Evolutionary conservation across 805 yeast genomes (phyloP).

Genomic region (Candida anglica): DNA sequence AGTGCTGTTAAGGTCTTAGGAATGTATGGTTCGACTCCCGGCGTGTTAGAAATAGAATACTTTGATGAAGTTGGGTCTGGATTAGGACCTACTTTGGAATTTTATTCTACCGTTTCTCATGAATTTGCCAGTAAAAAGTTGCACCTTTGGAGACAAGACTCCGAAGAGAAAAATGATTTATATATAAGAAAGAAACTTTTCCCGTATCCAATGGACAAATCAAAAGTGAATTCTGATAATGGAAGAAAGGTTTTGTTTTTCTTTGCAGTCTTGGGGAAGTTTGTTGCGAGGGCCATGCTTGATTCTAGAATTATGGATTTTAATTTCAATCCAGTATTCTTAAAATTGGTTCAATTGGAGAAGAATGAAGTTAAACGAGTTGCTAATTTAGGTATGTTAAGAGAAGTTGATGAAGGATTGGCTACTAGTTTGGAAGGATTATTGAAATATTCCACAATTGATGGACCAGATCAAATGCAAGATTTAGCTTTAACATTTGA

Average conservation of each 20-base stretch:
- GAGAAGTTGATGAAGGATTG: slow-evolving; percentile 53
- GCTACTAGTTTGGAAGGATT: slow-evolving; percentile 56
- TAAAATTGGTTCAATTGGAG: slow-evolving; percentile 40
- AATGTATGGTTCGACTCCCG: slow-evolving; percentile 73
- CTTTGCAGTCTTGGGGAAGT: slow-evolving; percentile 71
- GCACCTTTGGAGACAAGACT: slow-evolving; percentile 64
- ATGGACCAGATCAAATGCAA: slow-evolving; percentile 37
- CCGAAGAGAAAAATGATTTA: slow-evolving; percentile 21
- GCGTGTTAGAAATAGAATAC: slow-evolving; percentile 81
- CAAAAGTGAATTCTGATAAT: slow-evolving; percentile 20
- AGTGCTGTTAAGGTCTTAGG: slow-evolving; percentile 79
- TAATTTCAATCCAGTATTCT: slow-evolving; percentile 67
- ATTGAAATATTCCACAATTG: slow-evolving; percentile 36
- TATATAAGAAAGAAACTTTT: slow-evolving; percentile 60
- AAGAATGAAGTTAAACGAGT: slow-evolving; percentile 15
- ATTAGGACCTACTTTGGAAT: slow-evolving; percentile 92
- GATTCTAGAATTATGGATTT: slow-evolving; percentile 89
- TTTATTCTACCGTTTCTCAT: slow-evolving; percentile 75
- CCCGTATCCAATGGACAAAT: slow-evolving; percentile 57
- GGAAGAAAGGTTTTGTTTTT: slow-evolving; percentile 44
- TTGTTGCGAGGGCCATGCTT: slow-evolving; percentile 79
- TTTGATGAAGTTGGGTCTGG: slow-evolving; percentile 95
- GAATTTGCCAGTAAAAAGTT: slow-evolving; percentile 60
- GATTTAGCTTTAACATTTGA: slow-evolving; percentile 62
- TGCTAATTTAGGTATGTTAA: slow-evolving; percentile 35